Evolutionary conservation across 1,284 basidiomycete genomes (phyloP).

Genomic region (Malassezia furfur): DNA sequence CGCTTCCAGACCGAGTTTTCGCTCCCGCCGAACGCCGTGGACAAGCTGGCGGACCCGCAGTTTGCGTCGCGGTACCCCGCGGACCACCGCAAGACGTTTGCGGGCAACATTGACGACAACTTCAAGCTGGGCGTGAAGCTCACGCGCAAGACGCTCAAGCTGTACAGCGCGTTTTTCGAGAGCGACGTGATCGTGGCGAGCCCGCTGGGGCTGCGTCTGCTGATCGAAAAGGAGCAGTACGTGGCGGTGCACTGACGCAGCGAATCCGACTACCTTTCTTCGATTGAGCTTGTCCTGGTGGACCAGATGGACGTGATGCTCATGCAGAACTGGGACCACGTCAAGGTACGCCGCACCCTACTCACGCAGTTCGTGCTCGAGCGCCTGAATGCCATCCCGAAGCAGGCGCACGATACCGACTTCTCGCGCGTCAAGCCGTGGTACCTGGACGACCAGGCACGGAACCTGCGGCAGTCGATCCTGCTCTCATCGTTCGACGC

Average conservation of each 20-base stretch:
- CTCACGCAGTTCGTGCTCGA: constrained; percentile 66
- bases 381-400: constrained; percentile 76
- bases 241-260: constrained; percentile 49
- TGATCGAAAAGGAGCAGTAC: constrained; percentile 74
- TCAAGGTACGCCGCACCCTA: constrained; percentile 58
- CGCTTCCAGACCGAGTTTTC: constrained; percentile 76
- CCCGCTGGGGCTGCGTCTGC: constrained; percentile 79
- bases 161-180: constrained; percentile 79
- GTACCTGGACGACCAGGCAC: constrained; percentile 82
- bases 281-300: constrained; percentile 82
- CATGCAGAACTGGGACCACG: constrained; percentile 99
- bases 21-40: constrained; percentile 66
- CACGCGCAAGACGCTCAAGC: constrained; percentile 75
- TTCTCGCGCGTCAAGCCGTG: constrained; percentile 94
- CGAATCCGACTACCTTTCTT: constrained; percentile 78
- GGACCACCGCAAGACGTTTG: constrained; percentile 88
- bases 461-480: constrained; percentile 72
- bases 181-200: constrained; percentile 87
- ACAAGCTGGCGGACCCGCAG: constrained; percentile 61
- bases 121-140: constrained; percentile 87
- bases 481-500: constrained; percentile 80
- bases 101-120: constrained; percentile 93
- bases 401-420: constrained; percentile 83
- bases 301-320: constrained; percentile 86
- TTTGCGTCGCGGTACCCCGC: constrained; percentile 62